phyloP scores from a whole-genome alignment of 768 basidiomycete species.

The Termitomyces sp. region DNA sequence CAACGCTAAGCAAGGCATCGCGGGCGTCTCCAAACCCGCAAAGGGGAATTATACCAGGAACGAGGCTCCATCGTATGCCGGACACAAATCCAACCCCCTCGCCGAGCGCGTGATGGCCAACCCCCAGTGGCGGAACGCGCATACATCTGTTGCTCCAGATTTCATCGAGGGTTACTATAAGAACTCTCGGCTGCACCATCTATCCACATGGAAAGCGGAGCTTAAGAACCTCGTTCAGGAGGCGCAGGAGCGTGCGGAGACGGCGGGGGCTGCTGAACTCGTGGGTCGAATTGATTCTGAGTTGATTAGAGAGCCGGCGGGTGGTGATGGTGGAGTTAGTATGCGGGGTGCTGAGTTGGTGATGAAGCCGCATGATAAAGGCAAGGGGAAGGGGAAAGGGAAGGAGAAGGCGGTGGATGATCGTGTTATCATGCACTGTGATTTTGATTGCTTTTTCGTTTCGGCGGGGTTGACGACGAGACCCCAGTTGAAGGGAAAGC shows the following conservation, averaged over 20 bases:
- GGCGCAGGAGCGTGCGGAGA: slow-evolving; percentile 72
- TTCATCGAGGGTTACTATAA: slow-evolving; percentile 85
- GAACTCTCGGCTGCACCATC: slow-evolving; percentile 89
- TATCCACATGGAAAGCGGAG: slow-evolving; percentile 92
- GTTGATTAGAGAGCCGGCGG: slow-evolving; percentile 15
- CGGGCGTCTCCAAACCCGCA: no score
- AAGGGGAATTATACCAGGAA: background rate
- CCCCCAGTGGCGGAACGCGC: slow-evolving; percentile 80
- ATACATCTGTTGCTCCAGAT: slow-evolving; percentile 83
- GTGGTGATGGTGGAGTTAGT: slow-evolving; percentile 41
- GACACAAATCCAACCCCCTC: slow-evolving; percentile 62
- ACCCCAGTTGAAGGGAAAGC: slow-evolving; percentile 82
- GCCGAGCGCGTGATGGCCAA: slow-evolving; percentile 81
- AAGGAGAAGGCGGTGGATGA: slow-evolving; percentile 57
- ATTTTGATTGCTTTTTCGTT: slow-evolving; percentile 98
- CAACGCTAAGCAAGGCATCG: background rate
- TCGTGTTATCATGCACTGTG: slow-evolving; percentile 85
- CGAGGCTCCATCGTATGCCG: slow-evolving; percentile 61
- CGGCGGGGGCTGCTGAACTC: slow-evolving; percentile 19
- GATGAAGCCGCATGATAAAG: slow-evolving; percentile 45
- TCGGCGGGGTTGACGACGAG: slow-evolving; percentile 81
- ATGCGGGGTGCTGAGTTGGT: slow-evolving; percentile 54
- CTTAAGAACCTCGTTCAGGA: slow-evolving; percentile 75
- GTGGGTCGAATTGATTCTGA: slow-evolving; percentile 34
- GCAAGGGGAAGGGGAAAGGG: slow-evolving; percentile 56